Evolutionary conservation across 2,329 filamentous ascomycete species (phyloP).

Genomic region (Claviceps spartinae): DNA sequence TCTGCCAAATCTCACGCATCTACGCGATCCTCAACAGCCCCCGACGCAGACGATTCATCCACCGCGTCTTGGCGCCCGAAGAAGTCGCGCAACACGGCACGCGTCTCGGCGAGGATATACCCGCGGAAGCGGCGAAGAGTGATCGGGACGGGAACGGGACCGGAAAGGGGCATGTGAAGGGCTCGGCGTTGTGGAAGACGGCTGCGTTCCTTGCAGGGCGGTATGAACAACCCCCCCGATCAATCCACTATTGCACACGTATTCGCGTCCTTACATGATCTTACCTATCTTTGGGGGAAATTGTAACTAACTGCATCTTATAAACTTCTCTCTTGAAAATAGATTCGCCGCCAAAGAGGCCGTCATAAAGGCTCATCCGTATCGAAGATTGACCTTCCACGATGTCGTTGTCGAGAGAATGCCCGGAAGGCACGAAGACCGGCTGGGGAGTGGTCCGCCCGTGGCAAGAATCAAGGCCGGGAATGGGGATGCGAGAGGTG

Average conservation of each 20-base stretch:
- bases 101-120: conserved; percentile 3
- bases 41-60: conserved; percentile 30
- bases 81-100: conserved; percentile 15
- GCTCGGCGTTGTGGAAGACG: conserved; percentile 18
- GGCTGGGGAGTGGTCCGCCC: conserved; percentile 27
- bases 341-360: conserved; percentile 66
- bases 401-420: conserved; percentile 37
- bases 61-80: conserved; percentile 31
- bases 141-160: background rate
- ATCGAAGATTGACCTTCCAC: conserved; percentile 46
- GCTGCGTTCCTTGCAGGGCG: conserved; percentile 23
- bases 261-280: too few species aligned
- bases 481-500: background rate
- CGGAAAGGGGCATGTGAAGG: background rate
- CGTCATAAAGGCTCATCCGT: conserved; percentile 55
- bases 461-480: conserved; percentile 27
- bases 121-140: background rate
- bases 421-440: conserved; percentile 15
- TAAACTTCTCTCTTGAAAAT: background rate
- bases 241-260: too few species aligned
- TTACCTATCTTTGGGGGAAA: too few species aligned
- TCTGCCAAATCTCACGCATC: conserved; percentile 58
- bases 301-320: too few species aligned
- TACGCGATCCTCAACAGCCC: conserved; percentile 37
- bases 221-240: conserved; percentile 9